Base-by-base conservation (phyloP, 148 eudicot genomes). In the Rhododendron ovatum region DNA sequence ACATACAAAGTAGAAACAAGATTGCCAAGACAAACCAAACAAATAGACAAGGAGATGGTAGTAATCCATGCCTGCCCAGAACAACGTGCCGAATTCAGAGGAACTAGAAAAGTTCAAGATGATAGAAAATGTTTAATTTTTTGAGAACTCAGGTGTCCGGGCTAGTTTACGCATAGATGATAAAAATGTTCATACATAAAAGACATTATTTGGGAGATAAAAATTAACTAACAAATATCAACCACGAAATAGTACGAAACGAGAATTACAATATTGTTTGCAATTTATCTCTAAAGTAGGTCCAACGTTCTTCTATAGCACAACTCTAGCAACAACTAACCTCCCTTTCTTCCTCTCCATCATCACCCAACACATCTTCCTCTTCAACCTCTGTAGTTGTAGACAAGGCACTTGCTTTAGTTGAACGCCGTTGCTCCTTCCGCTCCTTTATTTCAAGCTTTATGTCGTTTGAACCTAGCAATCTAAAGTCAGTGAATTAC, bases 301-400 rank as follows among this genome's bases (percentile, higher is more conserved):
- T 26, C 28, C 26, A 47, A 14, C 17, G 39, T 18, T 55, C 20
- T 53, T 43, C 45, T 20, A 43, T 48, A 11, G 77, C 35, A 47
- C 77, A 81, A 47, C 22, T 67, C 37, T 8, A 35, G 69, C 41
- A 79, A 59, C n/a, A 81, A 90, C 94, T 86, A 71, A 97, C 99
- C 98, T 97, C 98, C 84, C 99, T 92, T 88, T 97, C 99, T 91
- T 97, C 99, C 87, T 97, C 99, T 67, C 98, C 98, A 86, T 95
- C 98, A 76, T 95, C 98, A 90, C 94, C 99, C 43, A 87, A 82
- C 76, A 85, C 28, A 88, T 97, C 99, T 83, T 97, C 99, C 86
- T 95, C 98, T 75, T 93, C 98, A 37, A 91, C 90, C 85, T 93
- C 98, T 81, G 93, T 92, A 6, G 95, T 96, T 77, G 96, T 90